These are phyloP conservation scores for Cylindrodendrum hubeiense DNA, from an alignment of 2,329 filamentous ascomycete genomes.

Conservation along the genomic window DNA sequence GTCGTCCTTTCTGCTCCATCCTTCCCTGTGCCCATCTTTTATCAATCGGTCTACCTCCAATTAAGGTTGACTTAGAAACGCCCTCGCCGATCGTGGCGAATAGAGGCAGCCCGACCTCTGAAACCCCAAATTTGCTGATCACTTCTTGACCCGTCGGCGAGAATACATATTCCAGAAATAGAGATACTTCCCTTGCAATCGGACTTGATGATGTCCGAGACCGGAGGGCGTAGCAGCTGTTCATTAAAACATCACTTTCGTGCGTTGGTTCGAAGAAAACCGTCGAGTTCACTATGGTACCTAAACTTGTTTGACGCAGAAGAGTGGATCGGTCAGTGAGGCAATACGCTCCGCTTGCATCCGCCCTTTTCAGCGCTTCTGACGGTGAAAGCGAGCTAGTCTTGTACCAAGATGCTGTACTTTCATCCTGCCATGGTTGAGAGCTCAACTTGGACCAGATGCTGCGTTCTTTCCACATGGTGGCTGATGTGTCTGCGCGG, in stretches of 20 bases:
- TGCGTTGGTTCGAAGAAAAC: not conserved
- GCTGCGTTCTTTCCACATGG: slow-evolving; percentile 11
- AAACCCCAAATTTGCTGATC: no score
- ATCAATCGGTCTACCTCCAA: no score
- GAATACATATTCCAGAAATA: no score
- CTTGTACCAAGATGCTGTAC: not conserved
- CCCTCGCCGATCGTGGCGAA: no score
- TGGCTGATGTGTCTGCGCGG: slow-evolving; percentile 4
- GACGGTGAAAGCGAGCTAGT: not conserved
- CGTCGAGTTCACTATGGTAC: not conserved
- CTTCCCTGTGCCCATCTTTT: no score
- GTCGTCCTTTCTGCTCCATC: no score
- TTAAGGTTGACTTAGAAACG: no score
- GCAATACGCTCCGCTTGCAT: not conserved
- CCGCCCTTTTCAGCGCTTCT: not conserved
- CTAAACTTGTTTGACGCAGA: not conserved
- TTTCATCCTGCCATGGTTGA: not conserved
- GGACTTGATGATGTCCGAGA: no score
- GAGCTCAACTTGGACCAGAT: not conserved
- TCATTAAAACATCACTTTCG: not conserved
- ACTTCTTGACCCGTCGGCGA: no score
- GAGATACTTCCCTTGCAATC: no score
- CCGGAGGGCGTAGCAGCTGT: not conserved
- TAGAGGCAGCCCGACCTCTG: no score
- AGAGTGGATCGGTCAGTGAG: not conserved